Base-by-base conservation (phyloP, 2,329 filamentous ascomycete genomes). In the Cordyceps pruinosa region DNA sequence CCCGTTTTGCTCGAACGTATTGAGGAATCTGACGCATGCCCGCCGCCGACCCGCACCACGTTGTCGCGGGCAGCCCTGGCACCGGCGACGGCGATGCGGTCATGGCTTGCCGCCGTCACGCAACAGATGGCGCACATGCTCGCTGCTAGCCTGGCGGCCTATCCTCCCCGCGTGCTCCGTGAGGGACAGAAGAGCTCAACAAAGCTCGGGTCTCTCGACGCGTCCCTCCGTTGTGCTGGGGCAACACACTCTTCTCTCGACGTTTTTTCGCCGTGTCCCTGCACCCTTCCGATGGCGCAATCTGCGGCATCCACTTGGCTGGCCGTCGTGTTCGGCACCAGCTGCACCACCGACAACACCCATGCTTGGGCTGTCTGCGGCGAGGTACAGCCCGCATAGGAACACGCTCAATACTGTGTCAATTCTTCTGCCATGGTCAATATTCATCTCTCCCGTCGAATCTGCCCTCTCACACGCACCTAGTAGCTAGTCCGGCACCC, bases 241-340 rank as follows among this genome's bases (percentile, higher is more conserved):
- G 42, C 7, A 28, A 21, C 12, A 25, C 12, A 15, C 7, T 12
- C 21, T 44, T 19, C 17, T 17, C 30, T 32, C 13, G 21, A 37
- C 28, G 34, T 34, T 45, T 28, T 23, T 32, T 32, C 5, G 6
- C 10, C 10, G 28, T 32, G n/a, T n/a, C n/a, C 28, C 28, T 32
- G 28, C 28, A 32, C 39, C 21, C 49, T 34, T 45, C 54, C 45
- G 54, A 56, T 56, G 45, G 54, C 54, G 54, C 54, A 56, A 56
- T 56, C 51, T 48, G 52, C 52, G 26, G 44, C 45, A 56, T 50
- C 45, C 54, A 42, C 54, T 21, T 13, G n/a, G n/a, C n/a, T n/a
- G n/a, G n/a, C 39, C 12, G 21, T 55, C 51, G 52, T 55, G 52
- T 47, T 39, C 35, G 45, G 41, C 4, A 21, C 34, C 44, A 44